Percentiles rank a stretch among this genome's conserved stretches.
Conservation (phyloP, 257 asterid genomes). For the Solanum chiquidenum region DNA sequence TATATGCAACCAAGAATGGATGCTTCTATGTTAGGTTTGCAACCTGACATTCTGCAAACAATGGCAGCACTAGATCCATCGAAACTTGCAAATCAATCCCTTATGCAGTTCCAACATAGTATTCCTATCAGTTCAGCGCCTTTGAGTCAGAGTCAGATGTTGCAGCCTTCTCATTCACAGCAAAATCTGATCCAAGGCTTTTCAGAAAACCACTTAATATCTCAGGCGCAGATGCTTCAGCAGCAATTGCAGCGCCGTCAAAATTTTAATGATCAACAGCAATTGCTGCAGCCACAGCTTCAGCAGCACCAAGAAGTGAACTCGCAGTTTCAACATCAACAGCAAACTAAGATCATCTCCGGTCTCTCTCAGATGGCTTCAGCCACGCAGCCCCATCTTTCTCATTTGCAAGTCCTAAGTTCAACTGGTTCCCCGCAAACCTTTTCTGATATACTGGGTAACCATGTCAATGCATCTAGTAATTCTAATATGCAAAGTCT, state of each 20-base stretch:
- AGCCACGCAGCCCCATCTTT: constrained; percentile 40
- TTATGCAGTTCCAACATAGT: constrained; percentile 60
- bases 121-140: constrained; percentile 39
- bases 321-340: constrained; percentile 43
- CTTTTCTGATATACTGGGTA: constrained; percentile 48
- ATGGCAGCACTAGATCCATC: constrained; percentile 66
- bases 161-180: constrained; percentile 56
- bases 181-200: constrained; percentile 46
- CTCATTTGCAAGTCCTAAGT: constrained; percentile 33
- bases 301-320: constrained; percentile 32
- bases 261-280: constrained; percentile 38
- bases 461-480: constrained; percentile 38
- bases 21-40: constrained; percentile 52
- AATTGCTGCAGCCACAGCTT: constrained; percentile 28
- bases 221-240: constrained; percentile 78
- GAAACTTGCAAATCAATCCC: constrained; percentile 43
- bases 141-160: constrained; percentile 47
- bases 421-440: constrained; percentile 51
- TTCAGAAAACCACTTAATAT: constrained; percentile 38
- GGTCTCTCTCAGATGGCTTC: constrained; percentile 33
- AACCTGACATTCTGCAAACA: constrained; percentile 72
- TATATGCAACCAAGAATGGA: constrained; percentile 82
- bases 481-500: constrained; percentile 51
- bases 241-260: constrained; percentile 48
- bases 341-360: constrained; percentile 29